These are phyloP conservation scores for Hypoxylon crocopeplum DNA, from an alignment of 495 filamentous ascomycete species.

Conservation along the genomic window DNA sequence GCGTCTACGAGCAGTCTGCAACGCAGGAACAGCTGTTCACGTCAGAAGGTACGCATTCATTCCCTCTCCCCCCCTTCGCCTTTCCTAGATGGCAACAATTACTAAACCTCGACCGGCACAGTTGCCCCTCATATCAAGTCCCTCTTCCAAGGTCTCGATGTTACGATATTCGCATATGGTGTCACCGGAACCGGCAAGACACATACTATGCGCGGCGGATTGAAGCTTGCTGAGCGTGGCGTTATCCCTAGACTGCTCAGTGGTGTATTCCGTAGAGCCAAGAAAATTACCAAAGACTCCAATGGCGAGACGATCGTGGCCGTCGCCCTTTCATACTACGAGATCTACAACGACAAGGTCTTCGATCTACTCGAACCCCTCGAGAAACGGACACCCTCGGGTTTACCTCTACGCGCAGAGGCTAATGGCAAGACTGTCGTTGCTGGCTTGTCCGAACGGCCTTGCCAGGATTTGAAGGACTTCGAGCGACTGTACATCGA, in stretches of 20 bases:
- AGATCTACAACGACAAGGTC: conserved; percentile 97
- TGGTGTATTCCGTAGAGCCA: conserved; percentile 80
- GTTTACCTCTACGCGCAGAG: conserved; percentile 82
- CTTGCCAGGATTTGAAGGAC: conserved; percentile 86
- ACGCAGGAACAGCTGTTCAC: conserved; percentile 88
- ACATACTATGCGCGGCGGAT: conserved; percentile 96
- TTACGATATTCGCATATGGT: conserved; percentile 95
- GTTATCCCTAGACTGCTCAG: conserved; percentile 90
- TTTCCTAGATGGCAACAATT: not conserved
- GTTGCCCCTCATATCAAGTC: conserved; percentile 76
- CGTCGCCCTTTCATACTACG: conserved; percentile 91
- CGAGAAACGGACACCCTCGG: conserved; percentile 85
- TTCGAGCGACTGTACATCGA: conserved; percentile 93
- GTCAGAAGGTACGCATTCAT: conserved; percentile 70
- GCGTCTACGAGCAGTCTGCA: conserved; percentile 81
- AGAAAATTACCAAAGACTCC: conserved; percentile 88
- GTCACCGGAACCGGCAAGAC: conserved; percentile 97
- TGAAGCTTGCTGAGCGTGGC: conserved; percentile 85
- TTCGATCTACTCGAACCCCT: conserved; percentile 91
- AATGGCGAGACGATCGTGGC: conserved; percentile 74
- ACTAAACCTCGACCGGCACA: conserved; percentile 26
- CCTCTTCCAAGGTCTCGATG: conserved; percentile 91
- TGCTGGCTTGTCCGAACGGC: conserved; percentile 85
- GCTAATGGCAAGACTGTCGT: conserved; percentile 91
- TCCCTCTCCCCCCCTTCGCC: conserved; percentile 5